Base-by-base conservation (phyloP, 176 grass and related monocot genomes). In the Puccinellia tenuiflora region DNA sequence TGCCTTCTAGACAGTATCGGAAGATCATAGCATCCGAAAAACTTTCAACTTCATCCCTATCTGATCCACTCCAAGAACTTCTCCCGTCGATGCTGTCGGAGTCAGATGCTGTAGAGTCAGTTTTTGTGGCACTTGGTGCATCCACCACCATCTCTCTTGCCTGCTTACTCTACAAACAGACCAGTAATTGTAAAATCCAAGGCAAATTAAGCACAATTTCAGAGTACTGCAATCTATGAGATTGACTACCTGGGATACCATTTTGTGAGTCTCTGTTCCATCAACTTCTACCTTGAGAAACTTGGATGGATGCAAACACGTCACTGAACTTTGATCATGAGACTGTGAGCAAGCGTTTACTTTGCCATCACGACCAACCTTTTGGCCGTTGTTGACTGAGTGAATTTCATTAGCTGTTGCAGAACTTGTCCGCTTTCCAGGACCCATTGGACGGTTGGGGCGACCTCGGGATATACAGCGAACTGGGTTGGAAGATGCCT, bases 391-490 rank as follows among this genome's bases (percentile, higher is more conserved):
- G 88, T 74, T 90, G 24, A 60, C 63, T 52, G 79, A 79, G 22
- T 79, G 66, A 82, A 71, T 86, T 85, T 90, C 91, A 90, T 84
- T 82, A 5, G 51, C 24, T 20, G 35, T 42, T 29, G 85, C 25
- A 25, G 91, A 91, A 86, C 60, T 67, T 12, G 20, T 24, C 76
- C 73, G 80, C 72, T 91, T 98, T 57, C 79, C 89, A 51, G 79
- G 54, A 68, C 68, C 81, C 75, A 82, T 65, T 71, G 72, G 61
- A 21, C 87, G 85, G 68, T 18, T 62, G 9, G 65, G 79, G 24
- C 92, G 92, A n/a, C 82, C 87, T 84, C 96, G 86, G 77, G 96
- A 98, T 86, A 98, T 95, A 84, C 96, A 98, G 9, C 89, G 82
- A 60, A 98, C 95, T 57, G 89, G 89, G 78, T 93, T 83, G 68